Conservation (phyloP, 2,329 filamentous ascomycete genomes). For the Atkinsonella hypoxylon region DNA sequence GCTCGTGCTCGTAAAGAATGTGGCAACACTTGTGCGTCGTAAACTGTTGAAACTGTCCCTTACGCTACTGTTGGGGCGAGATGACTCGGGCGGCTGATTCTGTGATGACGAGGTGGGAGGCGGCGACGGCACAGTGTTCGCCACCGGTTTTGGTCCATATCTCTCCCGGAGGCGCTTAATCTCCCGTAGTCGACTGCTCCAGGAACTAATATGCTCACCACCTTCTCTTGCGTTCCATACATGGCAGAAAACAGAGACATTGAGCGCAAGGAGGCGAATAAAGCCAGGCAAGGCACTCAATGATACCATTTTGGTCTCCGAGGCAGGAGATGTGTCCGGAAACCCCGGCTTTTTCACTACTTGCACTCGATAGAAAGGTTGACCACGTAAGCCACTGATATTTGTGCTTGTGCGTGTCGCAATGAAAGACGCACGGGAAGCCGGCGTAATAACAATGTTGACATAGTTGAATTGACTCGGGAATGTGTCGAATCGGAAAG, state of each 20-base stretch:
- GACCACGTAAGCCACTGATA: slow-evolving; percentile 10
- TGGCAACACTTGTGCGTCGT: slow-evolving; percentile 51
- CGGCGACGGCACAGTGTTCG: slow-evolving; percentile 14
- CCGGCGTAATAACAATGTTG: slow-evolving; percentile 89
- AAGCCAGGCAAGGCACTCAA: slow-evolving; percentile 73
- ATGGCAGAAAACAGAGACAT: slow-evolving; percentile 82
- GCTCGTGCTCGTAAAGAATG: slow-evolving; percentile 47
- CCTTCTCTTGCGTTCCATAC: slow-evolving; percentile 75
- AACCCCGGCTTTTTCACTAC: slow-evolving; percentile 82
- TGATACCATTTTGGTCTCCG: slow-evolving; percentile 79
- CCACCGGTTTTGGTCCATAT: slow-evolving; percentile 33
- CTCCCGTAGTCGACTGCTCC: slow-evolving; percentile 75
- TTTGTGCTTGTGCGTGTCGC: slow-evolving; percentile 40
- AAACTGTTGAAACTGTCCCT: slow-evolving; percentile 51
- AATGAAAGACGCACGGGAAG: slow-evolving; percentile 65
- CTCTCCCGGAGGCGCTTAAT: slow-evolving; percentile 72
- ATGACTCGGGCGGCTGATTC: slow-evolving; percentile 7
- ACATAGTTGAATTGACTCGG: slow-evolving; percentile 94
- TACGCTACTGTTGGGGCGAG: slow-evolving; percentile 21
- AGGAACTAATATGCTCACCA: slow-evolving; percentile 76
- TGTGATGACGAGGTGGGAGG: slow-evolving; percentile 16
- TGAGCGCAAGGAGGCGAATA: slow-evolving; percentile 78
- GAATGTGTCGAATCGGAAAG: slow-evolving; percentile 84
- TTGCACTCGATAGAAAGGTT: slow-evolving; percentile 74
- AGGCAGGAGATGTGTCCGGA: slow-evolving; percentile 81